Base-by-base conservation (phyloP, 2,329 filamentous ascomycete genomes). In the Xylariaceae sp. region DNA sequence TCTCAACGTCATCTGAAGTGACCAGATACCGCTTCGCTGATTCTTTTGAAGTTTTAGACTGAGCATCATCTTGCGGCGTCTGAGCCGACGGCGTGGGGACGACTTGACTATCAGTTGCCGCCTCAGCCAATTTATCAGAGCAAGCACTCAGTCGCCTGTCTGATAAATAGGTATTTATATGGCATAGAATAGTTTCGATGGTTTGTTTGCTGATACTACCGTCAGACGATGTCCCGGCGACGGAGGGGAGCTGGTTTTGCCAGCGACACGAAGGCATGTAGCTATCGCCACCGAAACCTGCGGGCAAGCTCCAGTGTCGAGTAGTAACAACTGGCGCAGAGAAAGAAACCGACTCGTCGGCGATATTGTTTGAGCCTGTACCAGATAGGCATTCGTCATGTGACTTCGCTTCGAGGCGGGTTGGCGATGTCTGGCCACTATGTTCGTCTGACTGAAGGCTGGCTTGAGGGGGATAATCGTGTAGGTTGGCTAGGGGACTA, bases 141-240 rank as follows among this genome's bases (percentile, higher is more conserved):
- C 59, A 62, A 12, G 50, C 7, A 35, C 56, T 51, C 34, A 66
- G 62, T 29, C 58, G 60, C 9, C 50, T 61, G 11, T 49, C 32
- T 19, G 63, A 65, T 9, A 69, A 49, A 47, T 65, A 68, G 7
- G 62, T 57, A 27, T 60, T 60, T 19, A 70, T 63, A 35, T 60
- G 63, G 30, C 55, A 47, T 26, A 65, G 47, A 12, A 70, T 68
- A 12, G 47, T 51, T 43, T 68, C 61, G 1, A 62, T 58, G 19
- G 44, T 60, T 43, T 59, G 53, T 44, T 49, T 60, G 49, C 30
- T 52, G 11, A 60, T 34, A n/a, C 51, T 37, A 4, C 41, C 50
- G 7, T 59, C 47, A 41, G 46, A 42, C 27, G 47, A 45, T 37
- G 44, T 11, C 35, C 30, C 29, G 6, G 41, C n/a, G 12, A 55